A percentile compares a stretch with the other conserved stretches of the same genome.
Conservation (phyloP, 257 asterid genomes). For the Nicotiana otophora region DNA sequence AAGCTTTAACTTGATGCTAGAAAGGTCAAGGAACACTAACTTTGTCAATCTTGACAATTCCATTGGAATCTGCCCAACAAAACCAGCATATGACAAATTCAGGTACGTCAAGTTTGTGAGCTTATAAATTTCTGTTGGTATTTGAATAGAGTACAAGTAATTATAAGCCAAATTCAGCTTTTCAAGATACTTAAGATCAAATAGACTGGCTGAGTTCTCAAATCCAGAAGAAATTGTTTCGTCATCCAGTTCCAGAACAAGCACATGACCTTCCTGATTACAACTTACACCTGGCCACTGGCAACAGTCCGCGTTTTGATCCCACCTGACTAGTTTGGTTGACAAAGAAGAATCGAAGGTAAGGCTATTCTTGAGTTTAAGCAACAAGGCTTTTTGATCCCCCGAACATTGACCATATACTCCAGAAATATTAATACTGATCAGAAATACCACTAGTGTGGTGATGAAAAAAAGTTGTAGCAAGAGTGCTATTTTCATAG, state of each 20-base stretch:
- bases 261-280: slow-evolving; percentile 43
- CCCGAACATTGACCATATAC: slow-evolving; percentile 13
- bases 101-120: slow-evolving; percentile 35
- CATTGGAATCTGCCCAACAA: slow-evolving; percentile 40
- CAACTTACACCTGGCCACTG: slow-evolving; percentile 50
- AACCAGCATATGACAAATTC: slow-evolving; percentile 50
- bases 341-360: neutral
- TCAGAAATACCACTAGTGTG: neutral
- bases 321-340: slow-evolving; percentile 28
- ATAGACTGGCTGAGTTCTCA: slow-evolving; percentile 34
- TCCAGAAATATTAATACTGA: neutral
- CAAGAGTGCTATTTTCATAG: neutral
- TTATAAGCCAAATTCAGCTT: slow-evolving; percentile 48
- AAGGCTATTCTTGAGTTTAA: slow-evolving; percentile 12
- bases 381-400: slow-evolving; percentile 12
- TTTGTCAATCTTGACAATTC: slow-evolving; percentile 31
- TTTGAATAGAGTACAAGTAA: slow-evolving; percentile 15
- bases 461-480: neutral
- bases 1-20: slow-evolving; percentile 1
- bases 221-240: slow-evolving; percentile 32
- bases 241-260: slow-evolving; percentile 30
- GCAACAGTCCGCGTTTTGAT: slow-evolving; percentile 42
- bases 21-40: slow-evolving; percentile 41
- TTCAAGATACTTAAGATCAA: slow-evolving; percentile 30
- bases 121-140: slow-evolving; percentile 37